phyloP scores from a whole-genome alignment of 2,329 filamentous ascomycete species.

The Ascochyta koolunga region DNA sequence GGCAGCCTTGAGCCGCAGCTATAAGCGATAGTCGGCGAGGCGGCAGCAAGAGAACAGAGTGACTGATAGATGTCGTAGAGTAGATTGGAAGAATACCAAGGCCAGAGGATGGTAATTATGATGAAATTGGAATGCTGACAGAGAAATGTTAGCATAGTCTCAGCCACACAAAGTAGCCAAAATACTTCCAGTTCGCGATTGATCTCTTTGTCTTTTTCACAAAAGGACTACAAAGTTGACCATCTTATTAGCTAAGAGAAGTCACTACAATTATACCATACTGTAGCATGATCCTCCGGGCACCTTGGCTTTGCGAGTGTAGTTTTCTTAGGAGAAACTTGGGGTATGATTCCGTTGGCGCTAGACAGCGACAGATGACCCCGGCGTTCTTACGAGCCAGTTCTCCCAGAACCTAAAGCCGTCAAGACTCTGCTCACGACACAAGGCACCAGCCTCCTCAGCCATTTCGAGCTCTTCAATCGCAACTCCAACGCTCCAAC shows the following conservation, averaged over 20 bases:
- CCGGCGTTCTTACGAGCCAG: constrained; percentile 41
- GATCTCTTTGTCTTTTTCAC: no score
- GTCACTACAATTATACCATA: no score
- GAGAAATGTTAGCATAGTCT: no score
- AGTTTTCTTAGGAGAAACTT: not conserved
- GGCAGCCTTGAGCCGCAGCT: not conserved
- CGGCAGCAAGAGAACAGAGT: not conserved
- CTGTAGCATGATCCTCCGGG: no score
- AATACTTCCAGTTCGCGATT: no score
- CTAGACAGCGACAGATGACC: not conserved
- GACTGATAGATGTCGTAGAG: no score
- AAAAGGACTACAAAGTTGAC: no score
- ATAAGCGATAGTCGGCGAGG: not conserved
- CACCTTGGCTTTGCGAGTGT: no score
- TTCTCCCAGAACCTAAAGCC: constrained; percentile 96
- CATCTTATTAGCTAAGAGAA: no score
- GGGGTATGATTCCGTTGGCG: not conserved
- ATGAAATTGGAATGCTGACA: not conserved
- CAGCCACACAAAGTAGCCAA: no score
- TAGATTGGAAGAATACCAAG: no score
- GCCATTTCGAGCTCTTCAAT: constrained; percentile 97
- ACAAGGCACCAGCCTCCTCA: constrained; percentile 85
- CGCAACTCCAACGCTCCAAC: constrained; percentile 96
- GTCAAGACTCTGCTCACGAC: constrained; percentile 89
- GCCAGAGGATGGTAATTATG: not conserved